Evolutionary conservation across 805 yeast genomes (phyloP).

Genomic region (Starmerella scarabaei): DNA sequence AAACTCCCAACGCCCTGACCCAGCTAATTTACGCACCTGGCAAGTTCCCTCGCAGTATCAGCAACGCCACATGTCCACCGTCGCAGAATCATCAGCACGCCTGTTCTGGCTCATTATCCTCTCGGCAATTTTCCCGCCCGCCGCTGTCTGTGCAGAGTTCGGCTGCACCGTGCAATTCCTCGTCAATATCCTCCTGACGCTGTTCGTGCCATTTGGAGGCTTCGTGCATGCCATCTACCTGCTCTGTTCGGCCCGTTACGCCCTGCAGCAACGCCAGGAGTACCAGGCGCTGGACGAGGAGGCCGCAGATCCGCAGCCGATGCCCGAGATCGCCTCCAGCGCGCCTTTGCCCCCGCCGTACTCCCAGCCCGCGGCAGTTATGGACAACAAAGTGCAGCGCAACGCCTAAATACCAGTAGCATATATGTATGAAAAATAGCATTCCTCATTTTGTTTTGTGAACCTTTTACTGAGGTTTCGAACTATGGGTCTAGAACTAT

Average conservation of each 20-base stretch:
- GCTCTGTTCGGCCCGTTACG: neutral
- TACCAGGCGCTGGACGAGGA: neutral
- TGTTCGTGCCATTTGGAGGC: conserved; percentile 12
- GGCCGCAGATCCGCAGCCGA: neutral
- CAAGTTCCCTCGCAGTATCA: no score
- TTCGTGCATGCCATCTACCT: conserved; percentile 14
- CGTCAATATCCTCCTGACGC: conserved; percentile 1
- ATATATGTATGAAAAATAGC: neutral
- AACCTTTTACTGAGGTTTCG: no score
- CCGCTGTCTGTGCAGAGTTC: conserved; percentile 8
- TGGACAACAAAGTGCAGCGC: conserved; percentile 8
- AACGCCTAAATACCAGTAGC: neutral
- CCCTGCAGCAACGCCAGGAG: neutral
- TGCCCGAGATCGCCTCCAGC: neutral
- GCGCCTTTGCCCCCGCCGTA: conserved; percentile 4
- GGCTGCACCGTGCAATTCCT: neutral
- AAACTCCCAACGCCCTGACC: no score
- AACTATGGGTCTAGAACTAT: no score
- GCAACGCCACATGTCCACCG: neutral
- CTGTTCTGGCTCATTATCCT: conserved; percentile 17
- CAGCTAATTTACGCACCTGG: no score
- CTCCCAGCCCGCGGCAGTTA: neutral
- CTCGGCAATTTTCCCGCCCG: conserved; percentile 11
- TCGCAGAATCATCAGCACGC: conserved; percentile 6
- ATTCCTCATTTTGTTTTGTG: no score